A percentile compares a stretch with the other conserved stretches of the same genome.
phyloP scores from a whole-genome alignment of 306 rosid species.

The Lathyrus aphaca region DNA sequence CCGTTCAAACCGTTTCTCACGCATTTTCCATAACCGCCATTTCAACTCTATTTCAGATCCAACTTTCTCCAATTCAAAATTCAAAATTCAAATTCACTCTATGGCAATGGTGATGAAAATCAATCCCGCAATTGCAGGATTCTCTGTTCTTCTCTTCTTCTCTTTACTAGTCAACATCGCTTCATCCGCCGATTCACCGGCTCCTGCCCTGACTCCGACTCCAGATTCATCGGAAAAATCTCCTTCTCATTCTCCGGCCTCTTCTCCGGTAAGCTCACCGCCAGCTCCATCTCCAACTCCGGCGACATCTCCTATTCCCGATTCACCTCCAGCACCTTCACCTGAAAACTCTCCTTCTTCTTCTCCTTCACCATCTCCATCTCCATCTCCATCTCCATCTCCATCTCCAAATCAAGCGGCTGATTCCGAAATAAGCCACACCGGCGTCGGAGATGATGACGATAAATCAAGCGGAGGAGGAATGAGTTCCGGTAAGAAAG shows the following conservation, averaged over 20 bases:
- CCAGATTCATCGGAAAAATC: slow-evolving; percentile 28
- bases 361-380: slow-evolving; percentile 36
- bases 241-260: slow-evolving; percentile 37
- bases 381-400: slow-evolving; percentile 30
- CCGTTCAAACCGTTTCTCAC: slow-evolving; percentile 36
- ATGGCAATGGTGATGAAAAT: slow-evolving; percentile 46
- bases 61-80: slow-evolving; percentile 3
- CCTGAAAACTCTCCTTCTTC: slow-evolving; percentile 5
- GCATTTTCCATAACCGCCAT: slow-evolving; percentile 5
- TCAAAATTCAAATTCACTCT: slow-evolving; percentile 1
- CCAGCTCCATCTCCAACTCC: slow-evolving; percentile 37
- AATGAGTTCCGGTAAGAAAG: slow-evolving; percentile 72
- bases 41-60: slow-evolving; percentile 51
- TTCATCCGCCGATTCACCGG: slow-evolving; percentile 40
- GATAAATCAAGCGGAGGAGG: slow-evolving; percentile 56
- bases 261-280: slow-evolving; percentile 41
- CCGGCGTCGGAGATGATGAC: neutral
- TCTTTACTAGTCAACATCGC: slow-evolving; percentile 38
- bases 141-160: slow-evolving; percentile 36
- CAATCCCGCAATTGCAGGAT: slow-evolving; percentile 28
- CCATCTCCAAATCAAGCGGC: slow-evolving; percentile 15
- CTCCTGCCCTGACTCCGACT: slow-evolving; percentile 44
- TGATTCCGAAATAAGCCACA: slow-evolving; percentile 16
- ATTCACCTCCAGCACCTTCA: slow-evolving; percentile 47
- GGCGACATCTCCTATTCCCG: neutral